Evolutionary conservation across 768 basidiomycete species (phyloP), one percentile per base, ranked within the genome.

Genomic region (Trametes cinnabarina): DNA sequence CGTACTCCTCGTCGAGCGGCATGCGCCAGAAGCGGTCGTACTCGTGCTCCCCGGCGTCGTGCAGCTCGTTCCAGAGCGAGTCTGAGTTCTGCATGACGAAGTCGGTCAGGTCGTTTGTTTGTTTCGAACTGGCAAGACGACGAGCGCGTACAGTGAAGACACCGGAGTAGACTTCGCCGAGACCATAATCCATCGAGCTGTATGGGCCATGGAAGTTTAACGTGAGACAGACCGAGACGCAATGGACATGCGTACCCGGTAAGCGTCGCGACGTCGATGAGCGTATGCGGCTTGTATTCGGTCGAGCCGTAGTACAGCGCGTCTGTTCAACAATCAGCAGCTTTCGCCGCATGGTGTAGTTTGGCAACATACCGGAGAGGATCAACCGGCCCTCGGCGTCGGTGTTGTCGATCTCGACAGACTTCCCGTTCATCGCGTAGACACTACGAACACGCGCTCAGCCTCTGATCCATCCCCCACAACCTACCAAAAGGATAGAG

Each of bases 11-110:
- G 64, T 91, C 87, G 51, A 95, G 82, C 10, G 92, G 92, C 86
- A 94, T 84, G 25, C 92, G 83, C 92, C 92, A 94, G 79, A 95
- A 86, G 52, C 85, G 84, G 72, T 93, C 91, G 66, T 88, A 82
- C 65, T 92, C 89, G 14, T 73, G 71, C 73, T 86, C 82, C 11
- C 90, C 91, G 2, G 92, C 91, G 2, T 68, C 75, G 60, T 83
- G 76, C 11, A 95, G 80, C 52, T 81, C 76, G 35, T 80, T 66
- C 90, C 90, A 94, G 19, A 95, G 84, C 22, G 77, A 72, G 61
- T 91, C 87, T 3, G 89, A 89, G 14, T 82, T 86, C 88, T 90
- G 55, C 22, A 11, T 9, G 37, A 5, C 19, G 20, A 43, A 41
- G 49, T 6, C 9, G 39, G 19, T 42, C 3, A 50, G 50, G 41